phyloP scores from a whole-genome alignment of 1,139 yeast species.

The Yamadazyma kanchanaburiensis region DNA sequence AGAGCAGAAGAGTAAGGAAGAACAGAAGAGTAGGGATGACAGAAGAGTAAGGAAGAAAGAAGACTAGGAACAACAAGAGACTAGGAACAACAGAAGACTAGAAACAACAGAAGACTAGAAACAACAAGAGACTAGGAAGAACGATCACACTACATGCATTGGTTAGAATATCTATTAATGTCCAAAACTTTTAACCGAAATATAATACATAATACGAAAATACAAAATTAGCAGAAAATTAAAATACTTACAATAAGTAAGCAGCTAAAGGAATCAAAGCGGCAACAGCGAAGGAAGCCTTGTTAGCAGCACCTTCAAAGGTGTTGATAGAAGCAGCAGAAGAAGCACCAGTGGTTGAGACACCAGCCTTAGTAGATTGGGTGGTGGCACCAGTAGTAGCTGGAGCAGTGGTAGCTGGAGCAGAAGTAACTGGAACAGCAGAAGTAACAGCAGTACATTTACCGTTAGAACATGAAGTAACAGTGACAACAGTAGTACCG shows the following conservation, averaged over 20 bases:
- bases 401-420: conserved; percentile 4
- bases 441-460: conserved; percentile 11
- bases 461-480: conserved; percentile 44
- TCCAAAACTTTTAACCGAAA: conserved; percentile 6
- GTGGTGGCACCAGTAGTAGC: conserved; percentile 8
- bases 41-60: no score
- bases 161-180: conserved; percentile 3
- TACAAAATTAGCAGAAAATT: neutral
- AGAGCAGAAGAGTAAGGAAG: no score
- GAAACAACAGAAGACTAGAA: no score
- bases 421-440: conserved; percentile 4
- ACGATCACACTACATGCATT: no score
- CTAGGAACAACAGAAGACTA: no score
- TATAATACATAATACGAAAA: conserved; percentile 5
- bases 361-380: conserved; percentile 14
- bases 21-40: no score
- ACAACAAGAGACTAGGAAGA: no score
- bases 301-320: conserved; percentile 24
- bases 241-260: conserved; percentile 11
- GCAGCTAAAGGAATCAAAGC: conserved; percentile 13
- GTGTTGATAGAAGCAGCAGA: conserved; percentile 16
- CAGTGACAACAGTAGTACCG: conserved; percentile 34
- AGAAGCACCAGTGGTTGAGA: conserved; percentile 15
- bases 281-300: conserved; percentile 15
- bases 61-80: no score